These are phyloP conservation scores for Aeminium ludgeri DNA, from an alignment of 495 filamentous ascomycete species.

Conservation along the genomic window DNA sequence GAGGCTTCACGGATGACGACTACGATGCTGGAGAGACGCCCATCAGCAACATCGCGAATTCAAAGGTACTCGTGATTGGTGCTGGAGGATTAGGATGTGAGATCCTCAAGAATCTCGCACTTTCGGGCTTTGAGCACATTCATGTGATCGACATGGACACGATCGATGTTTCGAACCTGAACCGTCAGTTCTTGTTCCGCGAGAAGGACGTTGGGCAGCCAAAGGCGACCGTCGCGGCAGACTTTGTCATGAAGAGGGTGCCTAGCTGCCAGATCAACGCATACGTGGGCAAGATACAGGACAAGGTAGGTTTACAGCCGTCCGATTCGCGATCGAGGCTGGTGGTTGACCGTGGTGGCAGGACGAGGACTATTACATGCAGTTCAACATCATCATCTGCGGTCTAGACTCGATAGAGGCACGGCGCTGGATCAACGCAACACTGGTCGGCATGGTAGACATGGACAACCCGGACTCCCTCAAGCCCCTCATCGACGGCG, in stretches of 20 bases:
- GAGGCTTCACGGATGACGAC: constrained; percentile 58
- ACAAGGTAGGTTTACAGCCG: constrained; percentile 52
- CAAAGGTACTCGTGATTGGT: constrained; percentile 69
- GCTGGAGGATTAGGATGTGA: constrained; percentile 94
- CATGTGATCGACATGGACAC: constrained; percentile 99
- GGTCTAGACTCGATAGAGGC: constrained; percentile 97
- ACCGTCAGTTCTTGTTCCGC: constrained; percentile 94
- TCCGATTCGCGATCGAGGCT: no score
- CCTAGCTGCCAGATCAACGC: constrained; percentile 84
- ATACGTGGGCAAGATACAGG: constrained; percentile 86
- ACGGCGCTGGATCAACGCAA: constrained; percentile 94
- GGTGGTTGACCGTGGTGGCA: no score
- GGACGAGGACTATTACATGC: constrained; percentile 94
- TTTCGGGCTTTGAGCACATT: constrained; percentile 91
- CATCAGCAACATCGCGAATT: constrained; percentile 40
- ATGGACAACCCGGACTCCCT: constrained; percentile 57
- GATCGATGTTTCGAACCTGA: constrained; percentile 96
- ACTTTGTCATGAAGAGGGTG: constrained; percentile 75
- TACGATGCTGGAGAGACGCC: constrained; percentile 45
- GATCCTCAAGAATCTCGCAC: constrained; percentile 87
- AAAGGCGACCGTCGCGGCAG: constrained; percentile 85
- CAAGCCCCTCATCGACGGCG: constrained; percentile 90
- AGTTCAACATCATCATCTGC: constrained; percentile 84
- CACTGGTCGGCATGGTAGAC: constrained; percentile 77
- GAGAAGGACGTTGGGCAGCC: constrained; percentile 79